These are phyloP conservation scores for Rubia peregrina DNA, from an alignment of 305 asterid species.

Conservation along the genomic window DNA sequence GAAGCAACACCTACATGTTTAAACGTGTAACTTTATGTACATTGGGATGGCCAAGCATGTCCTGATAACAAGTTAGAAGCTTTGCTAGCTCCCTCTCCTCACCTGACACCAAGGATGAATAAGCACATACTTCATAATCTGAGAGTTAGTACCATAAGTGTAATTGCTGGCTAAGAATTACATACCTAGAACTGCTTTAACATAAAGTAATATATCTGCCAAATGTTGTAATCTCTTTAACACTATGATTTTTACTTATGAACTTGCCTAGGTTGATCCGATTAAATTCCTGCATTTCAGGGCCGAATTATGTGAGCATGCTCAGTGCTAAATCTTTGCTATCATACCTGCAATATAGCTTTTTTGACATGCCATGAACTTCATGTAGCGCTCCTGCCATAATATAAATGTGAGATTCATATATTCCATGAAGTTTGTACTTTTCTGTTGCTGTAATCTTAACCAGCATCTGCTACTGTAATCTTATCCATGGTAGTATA, in stretches of 20 bases:
- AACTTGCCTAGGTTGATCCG: no score
- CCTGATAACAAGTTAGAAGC: constrained; percentile 90
- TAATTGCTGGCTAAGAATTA: constrained; percentile 8
- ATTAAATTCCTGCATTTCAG: no score
- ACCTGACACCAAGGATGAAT: constrained; percentile 39
- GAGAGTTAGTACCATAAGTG: neutral
- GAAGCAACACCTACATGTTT: constrained; percentile 62
- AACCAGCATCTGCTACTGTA: no score
- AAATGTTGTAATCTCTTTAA: constrained; percentile 86
- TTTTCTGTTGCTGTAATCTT: no score
- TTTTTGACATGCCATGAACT: no score
- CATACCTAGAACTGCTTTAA: constrained; percentile 80
- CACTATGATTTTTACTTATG: constrained; percentile 13
- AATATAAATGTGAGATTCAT: no score
- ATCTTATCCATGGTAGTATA: no score
- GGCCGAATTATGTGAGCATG: no score
- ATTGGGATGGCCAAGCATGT: constrained; percentile 88
- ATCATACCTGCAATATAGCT: no score
- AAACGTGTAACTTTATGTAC: constrained; percentile 83
- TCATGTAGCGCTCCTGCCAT: no score
- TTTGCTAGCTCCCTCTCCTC: constrained; percentile 93
- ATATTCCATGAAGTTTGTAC: no score
- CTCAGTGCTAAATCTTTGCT: no score
- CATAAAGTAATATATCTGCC: constrained; percentile 81
- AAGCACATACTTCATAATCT: neutral